phyloP scores from a whole-genome alignment of 2,329 filamentous ascomycete genomes.

The Xylariales sp. region DNA sequence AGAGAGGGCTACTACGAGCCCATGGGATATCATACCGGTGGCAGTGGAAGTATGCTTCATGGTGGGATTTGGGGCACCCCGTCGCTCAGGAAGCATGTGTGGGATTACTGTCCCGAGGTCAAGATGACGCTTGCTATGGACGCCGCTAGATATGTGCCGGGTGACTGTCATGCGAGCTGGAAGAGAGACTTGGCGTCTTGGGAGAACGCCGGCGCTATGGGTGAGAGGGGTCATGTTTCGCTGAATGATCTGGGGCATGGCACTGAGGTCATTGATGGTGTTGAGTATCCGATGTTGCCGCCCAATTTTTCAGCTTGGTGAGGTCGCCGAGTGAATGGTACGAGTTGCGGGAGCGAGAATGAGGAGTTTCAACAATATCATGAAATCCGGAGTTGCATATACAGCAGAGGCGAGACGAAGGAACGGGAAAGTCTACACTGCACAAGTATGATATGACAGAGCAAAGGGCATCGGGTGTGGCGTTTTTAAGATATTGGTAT shows the following conservation, averaged over 20 bases:
- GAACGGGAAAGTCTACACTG: no score
- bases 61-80: slow-evolving; percentile 44
- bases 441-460: no score
- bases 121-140: slow-evolving; percentile 56
- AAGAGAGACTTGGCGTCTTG: slow-evolving; percentile 29
- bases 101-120: slow-evolving; percentile 54
- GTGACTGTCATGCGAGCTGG: slow-evolving; percentile 40
- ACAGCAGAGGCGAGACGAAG: no score
- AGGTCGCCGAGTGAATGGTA: no score
- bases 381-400: no score
- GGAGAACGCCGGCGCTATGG: slow-evolving; percentile 12
- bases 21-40: slow-evolving; percentile 55
- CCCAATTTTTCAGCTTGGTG: slow-evolving; percentile 30
- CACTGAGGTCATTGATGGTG: slow-evolving; percentile 35
- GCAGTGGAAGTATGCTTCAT: slow-evolving; percentile 41
- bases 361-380: no score
- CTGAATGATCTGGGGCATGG: slow-evolving; percentile 25
- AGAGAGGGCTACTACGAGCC: slow-evolving; percentile 50
- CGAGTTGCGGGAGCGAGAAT: no score
- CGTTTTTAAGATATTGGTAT: no score
- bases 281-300: slow-evolving; percentile 35
- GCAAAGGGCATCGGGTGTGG: no score
- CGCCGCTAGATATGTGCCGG: slow-evolving; percentile 44
- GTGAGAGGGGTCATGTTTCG: slow-evolving; percentile 15
- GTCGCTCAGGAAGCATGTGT: slow-evolving; percentile 43